Conservation (phyloP, 106 monocot species). For the Dactylorhiza incarnata region DNA sequence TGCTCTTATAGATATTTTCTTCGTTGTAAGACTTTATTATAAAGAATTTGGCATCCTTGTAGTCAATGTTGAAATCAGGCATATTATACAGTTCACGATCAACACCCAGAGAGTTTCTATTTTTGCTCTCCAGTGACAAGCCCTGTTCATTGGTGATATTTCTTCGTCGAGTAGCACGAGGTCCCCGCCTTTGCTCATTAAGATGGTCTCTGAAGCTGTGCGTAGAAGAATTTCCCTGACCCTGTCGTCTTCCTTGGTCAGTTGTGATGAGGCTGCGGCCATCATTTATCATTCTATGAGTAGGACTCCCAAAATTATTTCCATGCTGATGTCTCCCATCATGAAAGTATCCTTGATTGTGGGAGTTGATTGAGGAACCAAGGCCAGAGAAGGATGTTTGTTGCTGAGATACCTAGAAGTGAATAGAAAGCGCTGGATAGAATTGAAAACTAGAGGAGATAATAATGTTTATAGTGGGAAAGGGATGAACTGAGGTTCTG, state of each 20-base stretch:
- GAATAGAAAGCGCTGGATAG: neutral
- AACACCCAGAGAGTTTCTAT: conserved; percentile 6
- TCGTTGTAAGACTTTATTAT: conserved; percentile 93
- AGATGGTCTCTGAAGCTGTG: conserved; percentile 51
- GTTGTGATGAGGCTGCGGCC: conserved; percentile 12
- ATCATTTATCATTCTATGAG: conserved; percentile 23
- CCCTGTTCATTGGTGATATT: conserved; percentile 18
- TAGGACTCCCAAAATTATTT: conserved; percentile 22
- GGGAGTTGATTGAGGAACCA: conserved; percentile 27
- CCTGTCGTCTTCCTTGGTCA: conserved; percentile 44
- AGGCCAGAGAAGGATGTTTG: conserved; percentile 41
- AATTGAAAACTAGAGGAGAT: neutral
- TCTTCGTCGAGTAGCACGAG: conserved; percentile 47
- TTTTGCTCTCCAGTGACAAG: conserved; percentile 22
- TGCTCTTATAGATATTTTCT: conserved; percentile 92
- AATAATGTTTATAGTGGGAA: neutral
- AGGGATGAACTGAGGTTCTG: neutral
- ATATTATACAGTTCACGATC: conserved; percentile 39
- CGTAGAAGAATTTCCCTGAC: conserved; percentile 32
- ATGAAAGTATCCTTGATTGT: conserved; percentile 29
- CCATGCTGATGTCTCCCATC: conserved; percentile 22
- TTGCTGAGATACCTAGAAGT: conserved; percentile 15
- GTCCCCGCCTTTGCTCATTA: conserved; percentile 68
- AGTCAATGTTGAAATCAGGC: conserved; percentile 35
- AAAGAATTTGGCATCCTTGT: conserved; percentile 71